Evolutionary conservation across 2,329 filamentous ascomycete species (phyloP), one percentile per base, ranked within the genome.

Genomic region (Onygenales sp.): DNA sequence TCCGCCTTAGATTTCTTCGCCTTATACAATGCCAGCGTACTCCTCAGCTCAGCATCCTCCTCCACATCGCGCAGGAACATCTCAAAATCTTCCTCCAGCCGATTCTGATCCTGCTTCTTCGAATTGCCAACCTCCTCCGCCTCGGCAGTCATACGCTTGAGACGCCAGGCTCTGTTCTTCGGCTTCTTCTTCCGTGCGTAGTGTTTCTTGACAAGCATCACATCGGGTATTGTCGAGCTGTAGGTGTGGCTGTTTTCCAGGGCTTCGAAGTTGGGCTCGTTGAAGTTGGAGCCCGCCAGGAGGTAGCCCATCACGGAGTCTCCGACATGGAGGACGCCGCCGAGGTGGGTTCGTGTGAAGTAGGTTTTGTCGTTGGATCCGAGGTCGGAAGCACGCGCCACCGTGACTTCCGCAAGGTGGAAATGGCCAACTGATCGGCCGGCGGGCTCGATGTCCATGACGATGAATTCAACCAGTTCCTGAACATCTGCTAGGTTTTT

Each of bases 281-380:
- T 97, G 78, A 92, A 96, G 70, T 95, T 95, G 52, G 89, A 85
- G 49, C 89, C 91, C 4, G 83, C 84, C 48, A 98, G 73, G 69
- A 95, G 83, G 69, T 96, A 98, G n/a, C 93, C 93, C 79, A 98
- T 84, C 4, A 86, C 93, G 0, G 88, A 91, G 73, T 98, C 93
- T 51, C 93, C 93, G 0, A 88, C 83, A 63, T 94, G 87, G 10
- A 98, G 76, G 46, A 96, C 78, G 52, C 82, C 82, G 45, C 92
- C 93, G 5, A 98, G 78, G 70, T 98, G 93, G 33, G 93, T 97
- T 55, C 91, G 80, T 54, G 87, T 86, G 68, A 92, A 93, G 73
- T 93, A 98, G 2, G 87, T 92, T 59, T 79, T 85, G 71, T 95
- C 87, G 65, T 95, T 96, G 56, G 78, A 74, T 54, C 91, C 91